These are phyloP conservation scores for Phalaenopsis equestris DNA, from an alignment of 106 monocot genomes.

Conservation along the genomic window DNA sequence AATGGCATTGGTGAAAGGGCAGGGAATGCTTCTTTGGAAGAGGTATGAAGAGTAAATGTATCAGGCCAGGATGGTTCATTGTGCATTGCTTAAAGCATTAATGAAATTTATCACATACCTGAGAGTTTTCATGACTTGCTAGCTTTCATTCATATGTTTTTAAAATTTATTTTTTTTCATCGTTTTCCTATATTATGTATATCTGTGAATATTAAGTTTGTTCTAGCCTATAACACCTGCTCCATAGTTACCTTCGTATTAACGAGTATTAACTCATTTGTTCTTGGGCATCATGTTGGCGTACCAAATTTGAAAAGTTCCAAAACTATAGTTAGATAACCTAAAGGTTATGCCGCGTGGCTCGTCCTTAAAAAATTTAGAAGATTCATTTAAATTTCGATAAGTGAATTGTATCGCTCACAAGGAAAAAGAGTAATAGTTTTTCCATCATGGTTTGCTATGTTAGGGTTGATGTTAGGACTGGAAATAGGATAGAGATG, in stretches of 20 bases:
- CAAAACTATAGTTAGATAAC: neutral
- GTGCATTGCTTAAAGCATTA: constrained; percentile 1
- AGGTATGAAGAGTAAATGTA: constrained; percentile 31
- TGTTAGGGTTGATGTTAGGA: too few relatives aligned
- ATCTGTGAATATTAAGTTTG: neutral
- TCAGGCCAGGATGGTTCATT: neutral
- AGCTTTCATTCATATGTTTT: neutral
- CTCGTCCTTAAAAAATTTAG: neutral
- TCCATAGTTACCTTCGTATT: neutral
- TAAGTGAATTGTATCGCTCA: neutral
- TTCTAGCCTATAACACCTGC: neutral
- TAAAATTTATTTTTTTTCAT: neutral
- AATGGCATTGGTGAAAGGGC: constrained; percentile 99
- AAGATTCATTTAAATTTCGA: neutral
- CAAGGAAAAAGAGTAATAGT: neutral
- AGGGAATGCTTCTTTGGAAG: constrained; percentile 97
- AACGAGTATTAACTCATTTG: neutral
- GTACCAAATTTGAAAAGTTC: neutral
- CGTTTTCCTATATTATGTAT: neutral
- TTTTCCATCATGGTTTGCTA: neutral
- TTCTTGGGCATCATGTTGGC: neutral
- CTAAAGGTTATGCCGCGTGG: neutral
- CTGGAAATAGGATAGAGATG: too few relatives aligned
- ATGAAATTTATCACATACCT: neutral
- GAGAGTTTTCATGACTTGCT: neutral